phyloP scores from a whole-genome alignment of 2,329 filamentous ascomycete species.

The Escovopsis sp. region DNA sequence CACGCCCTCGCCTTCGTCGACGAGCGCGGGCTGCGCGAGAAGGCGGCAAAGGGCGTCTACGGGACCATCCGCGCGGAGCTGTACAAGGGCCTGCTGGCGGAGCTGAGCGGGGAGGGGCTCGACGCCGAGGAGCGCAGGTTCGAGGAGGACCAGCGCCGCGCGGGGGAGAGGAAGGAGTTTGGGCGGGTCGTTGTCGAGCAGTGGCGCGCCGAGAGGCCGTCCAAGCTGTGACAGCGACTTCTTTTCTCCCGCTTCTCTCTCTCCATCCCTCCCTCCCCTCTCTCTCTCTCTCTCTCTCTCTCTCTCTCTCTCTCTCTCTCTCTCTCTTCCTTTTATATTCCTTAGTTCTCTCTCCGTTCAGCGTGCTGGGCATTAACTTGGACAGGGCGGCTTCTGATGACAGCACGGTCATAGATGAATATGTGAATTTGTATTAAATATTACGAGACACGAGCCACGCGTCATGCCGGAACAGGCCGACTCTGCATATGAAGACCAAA shows the following conservation, averaged over 20 bases:
- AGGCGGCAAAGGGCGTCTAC: constrained; percentile 53
- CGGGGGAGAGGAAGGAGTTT: constrained; percentile 28
- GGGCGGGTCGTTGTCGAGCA: constrained; percentile 33
- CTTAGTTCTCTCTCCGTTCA: neutral
- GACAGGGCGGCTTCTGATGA: neutral
- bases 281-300: neutral
- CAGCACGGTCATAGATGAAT: neutral
- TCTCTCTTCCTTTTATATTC: neutral
- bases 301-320: neutral
- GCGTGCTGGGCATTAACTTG: neutral
- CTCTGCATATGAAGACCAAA: neutral
- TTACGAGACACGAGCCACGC: neutral
- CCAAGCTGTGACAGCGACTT: constrained; percentile 29
- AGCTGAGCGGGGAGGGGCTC: constrained; percentile 38
- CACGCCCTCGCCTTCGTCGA: constrained; percentile 46
- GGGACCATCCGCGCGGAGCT: constrained; percentile 61
- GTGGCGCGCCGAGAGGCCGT: constrained; percentile 28
- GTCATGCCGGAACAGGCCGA: neutral
- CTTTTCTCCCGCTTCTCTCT: neutral
- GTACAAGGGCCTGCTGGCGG: constrained; percentile 49
- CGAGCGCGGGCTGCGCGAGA: constrained; percentile 43
- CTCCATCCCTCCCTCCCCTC: neutral
- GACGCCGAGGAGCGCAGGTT: constrained; percentile 36
- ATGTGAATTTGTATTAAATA: neutral
- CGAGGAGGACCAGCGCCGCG: constrained; percentile 23